Base-by-base conservation (phyloP, 768 basidiomycete species). In the Hygrocybe punicea region DNA sequence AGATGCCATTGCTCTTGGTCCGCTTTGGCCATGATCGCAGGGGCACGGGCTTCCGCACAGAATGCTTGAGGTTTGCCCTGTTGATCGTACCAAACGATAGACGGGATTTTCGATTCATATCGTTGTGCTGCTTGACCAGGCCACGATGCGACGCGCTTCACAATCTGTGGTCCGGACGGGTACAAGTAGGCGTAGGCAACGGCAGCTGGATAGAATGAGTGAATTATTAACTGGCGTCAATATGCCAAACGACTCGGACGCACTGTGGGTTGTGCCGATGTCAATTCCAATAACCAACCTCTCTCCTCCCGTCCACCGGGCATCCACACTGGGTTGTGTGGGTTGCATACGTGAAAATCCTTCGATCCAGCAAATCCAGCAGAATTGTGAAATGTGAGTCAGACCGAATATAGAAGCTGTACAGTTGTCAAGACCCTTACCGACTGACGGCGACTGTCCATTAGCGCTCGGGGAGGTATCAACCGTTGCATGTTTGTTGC, bases 1-100 rank as follows among this genome's bases (percentile, higher is more conserved):
- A 53, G 52, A 44, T 53, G 37, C 52, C 52, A 53, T 21, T 25
- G 6, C 35, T 53, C 52, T 24, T 17, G 52, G 6, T 53, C 52
- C 6, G 52, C 52, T 40, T 35, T 53, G 34, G 34, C 17, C 10
- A 53, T 10, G 24, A 53, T 42, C n/a, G 35, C 52, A 44, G 52
- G 24, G 13, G 11, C 16, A 25, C 52, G 52, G 9, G 52, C 52
- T 25, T 53, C 52, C 9, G 52, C 52, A n/a, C 52, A 53, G 21
- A 53, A 53, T 5, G 52, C 42, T 24, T 53, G 52, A 21, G 52
- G n/a, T 11, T 24, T 53, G 3, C 52, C 52, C 6, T 42, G 9
- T 2, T 21, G 35, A 44, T 53, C 52, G 52, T 53, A 53, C 52
- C 52, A 53, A 29, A 53, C 40, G 24, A 53, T 53, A n/a, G 52